These are phyloP conservation scores for Notholithocarpus densiflorus DNA, from an alignment of 306 rosid species.

Conservation along the genomic window DNA sequence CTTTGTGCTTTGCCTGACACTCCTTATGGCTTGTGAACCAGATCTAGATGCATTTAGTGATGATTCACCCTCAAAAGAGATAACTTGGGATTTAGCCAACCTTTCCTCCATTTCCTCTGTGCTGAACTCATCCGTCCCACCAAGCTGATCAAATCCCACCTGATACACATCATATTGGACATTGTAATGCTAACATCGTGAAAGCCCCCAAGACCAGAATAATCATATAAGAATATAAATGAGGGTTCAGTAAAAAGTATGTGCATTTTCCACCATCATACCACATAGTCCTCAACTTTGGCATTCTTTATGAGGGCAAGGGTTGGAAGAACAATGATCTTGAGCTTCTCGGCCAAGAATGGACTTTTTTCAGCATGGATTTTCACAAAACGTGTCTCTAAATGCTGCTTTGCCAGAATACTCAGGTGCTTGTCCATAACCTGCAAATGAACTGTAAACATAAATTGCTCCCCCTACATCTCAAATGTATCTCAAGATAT, in stretches of 20 bases:
- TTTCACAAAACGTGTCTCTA: slow-evolving; percentile 84
- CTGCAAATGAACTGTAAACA: slow-evolving; percentile 43
- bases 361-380: slow-evolving; percentile 94
- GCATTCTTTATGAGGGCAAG: slow-evolving; percentile 90
- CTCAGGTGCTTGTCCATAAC: slow-evolving; percentile 90
- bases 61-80: slow-evolving; percentile 78
- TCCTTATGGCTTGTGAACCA: slow-evolving; percentile 41
- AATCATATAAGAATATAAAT: not conserved
- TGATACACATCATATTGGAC: slow-evolving; percentile 27
- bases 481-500: not conserved
- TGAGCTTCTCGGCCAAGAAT: slow-evolving; percentile 84
- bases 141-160: slow-evolving; percentile 98
- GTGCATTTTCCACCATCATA: slow-evolving; percentile 28
- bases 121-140: slow-evolving; percentile 90
- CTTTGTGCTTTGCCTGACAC: slow-evolving; percentile 60
- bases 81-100: slow-evolving; percentile 81
- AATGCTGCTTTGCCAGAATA: slow-evolving; percentile 78
- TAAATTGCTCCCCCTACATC: slow-evolving; percentile 19
- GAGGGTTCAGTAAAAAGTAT: not conserved
- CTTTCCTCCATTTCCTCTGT: slow-evolving; percentile 89
- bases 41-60: slow-evolving; percentile 55
- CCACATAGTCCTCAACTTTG: slow-evolving; percentile 98
- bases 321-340: slow-evolving; percentile 89
- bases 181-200: not conserved
- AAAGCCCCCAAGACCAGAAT: not conserved